Evolutionary conservation across 306 rosid species (phyloP), one percentile per base, ranked within the genome.

Genomic region (Quercus bicolor): DNA sequence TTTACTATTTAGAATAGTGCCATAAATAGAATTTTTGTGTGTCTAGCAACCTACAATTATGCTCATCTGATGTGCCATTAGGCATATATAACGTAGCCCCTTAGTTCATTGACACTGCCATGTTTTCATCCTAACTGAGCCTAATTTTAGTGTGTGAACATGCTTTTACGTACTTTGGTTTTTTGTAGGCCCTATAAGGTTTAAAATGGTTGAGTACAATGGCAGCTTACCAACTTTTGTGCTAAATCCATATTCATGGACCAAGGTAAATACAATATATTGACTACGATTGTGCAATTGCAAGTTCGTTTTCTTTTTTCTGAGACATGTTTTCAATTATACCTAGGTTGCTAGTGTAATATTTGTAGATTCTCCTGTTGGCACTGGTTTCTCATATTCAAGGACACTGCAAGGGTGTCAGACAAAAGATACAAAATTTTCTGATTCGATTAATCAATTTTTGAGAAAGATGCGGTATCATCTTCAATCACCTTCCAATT

Each of bases 191-290:
- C 87, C 90, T 6, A 9, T 81, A 18, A 52, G 26, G 31, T 81
- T 81, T 61, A 84, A 79, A 18, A 55, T 43, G 64, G 75, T 78
- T 6, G 70, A 81, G 74, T 84, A 76, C 56, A 81, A 87, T 61
- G 86, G 86, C 9, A 82, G 80, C 56, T 43, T 81, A 31, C 84
- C 88, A 23, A 69, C 80, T 28, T 69, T 84, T 3, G 56, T 2
- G 2, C 23, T 79, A 40, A 55, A 74, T 65, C 82, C 64, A 24
- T n/a, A 80, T 69, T 84, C 87, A 26, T 84, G 87, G 87, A 84
- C 84, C n/a, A 80, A 77, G 84, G 87, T 77, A 68, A 24, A 33
- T 31, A 16, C 26, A 66, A 33, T 19, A 18, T 66, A 9, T 34
- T 66, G 26, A n/a, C 28, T 19, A n/a, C 28, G n/a, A 11, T 55